phyloP scores from a whole-genome alignment of 2,329 filamentous ascomycete species.

The Sporothrix sp. region DNA sequence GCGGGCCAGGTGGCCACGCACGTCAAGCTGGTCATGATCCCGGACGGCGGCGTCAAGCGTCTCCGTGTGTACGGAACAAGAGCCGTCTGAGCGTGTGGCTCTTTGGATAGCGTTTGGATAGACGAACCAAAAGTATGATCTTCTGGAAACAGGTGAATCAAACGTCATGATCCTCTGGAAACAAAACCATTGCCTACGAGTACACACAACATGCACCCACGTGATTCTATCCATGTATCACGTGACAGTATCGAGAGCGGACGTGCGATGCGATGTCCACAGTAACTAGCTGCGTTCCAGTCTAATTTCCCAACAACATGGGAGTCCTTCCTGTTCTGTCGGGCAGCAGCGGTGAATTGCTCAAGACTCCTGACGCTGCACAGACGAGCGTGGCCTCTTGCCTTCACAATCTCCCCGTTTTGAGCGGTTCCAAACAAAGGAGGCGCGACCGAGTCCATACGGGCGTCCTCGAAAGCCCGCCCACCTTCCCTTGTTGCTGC shows the following conservation, averaged over 20 bases:
- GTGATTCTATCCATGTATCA: not conserved
- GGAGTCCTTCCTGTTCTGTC: conserved; percentile 7
- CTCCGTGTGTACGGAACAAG: conserved; percentile 66
- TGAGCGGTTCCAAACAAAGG: not conserved
- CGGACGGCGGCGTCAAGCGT: conserved; percentile 86
- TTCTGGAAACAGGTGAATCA: too few species aligned
- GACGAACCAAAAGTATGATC: too few species aligned
- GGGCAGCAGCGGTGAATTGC: conserved; percentile 6
- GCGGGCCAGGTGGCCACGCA: conserved; percentile 60
- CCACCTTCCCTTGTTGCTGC: conserved; percentile 1
- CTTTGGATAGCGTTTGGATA: not conserved
- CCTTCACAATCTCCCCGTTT: not conserved
- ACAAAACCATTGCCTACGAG: not conserved
- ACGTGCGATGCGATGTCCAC: conserved; percentile 1
- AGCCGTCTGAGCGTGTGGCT: conserved; percentile 21
- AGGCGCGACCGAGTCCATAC: not conserved
- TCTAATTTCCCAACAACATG: conserved; percentile 11
- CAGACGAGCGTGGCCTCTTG: not conserved
- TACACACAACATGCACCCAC: too few species aligned
- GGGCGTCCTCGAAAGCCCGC: not conserved
- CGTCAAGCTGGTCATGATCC: conserved; percentile 85
- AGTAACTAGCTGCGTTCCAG: conserved; percentile 7
- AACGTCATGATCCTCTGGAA: not conserved
- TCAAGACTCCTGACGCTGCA: not conserved
- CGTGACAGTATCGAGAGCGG: not conserved